phyloP scores from a whole-genome alignment of 352 stramenopile genomes.

The Globisporangium spinosum region DNA sequence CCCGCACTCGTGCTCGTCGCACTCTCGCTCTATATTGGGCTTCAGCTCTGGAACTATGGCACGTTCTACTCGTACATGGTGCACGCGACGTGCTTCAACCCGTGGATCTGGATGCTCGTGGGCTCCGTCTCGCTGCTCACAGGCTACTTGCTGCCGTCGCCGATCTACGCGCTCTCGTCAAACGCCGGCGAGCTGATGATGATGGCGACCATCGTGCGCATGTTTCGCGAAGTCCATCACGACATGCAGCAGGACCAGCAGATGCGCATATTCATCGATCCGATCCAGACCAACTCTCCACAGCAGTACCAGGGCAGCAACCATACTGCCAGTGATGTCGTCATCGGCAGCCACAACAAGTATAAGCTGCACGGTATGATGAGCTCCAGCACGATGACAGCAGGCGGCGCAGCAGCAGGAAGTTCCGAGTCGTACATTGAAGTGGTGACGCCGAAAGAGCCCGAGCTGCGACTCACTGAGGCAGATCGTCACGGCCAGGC shows the following conservation, averaged over 20 bases:
- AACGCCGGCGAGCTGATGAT: slow-evolving; percentile 76
- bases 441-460: slow-evolving; percentile 41
- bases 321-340: slow-evolving; percentile 20
- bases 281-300: slow-evolving; percentile 27
- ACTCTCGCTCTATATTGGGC: slow-evolving; percentile 67
- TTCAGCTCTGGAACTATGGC: slow-evolving; percentile 83
- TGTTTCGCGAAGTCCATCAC: slow-evolving; percentile 83
- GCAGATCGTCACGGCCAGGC: slow-evolving; percentile 31
- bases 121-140: slow-evolving; percentile 59
- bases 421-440: slow-evolving; percentile 29
- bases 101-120: slow-evolving; percentile 88
- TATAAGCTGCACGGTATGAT: slow-evolving; percentile 24
- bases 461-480: slow-evolving; percentile 38
- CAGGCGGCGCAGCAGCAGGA: neutral
- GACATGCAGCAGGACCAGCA: slow-evolving; percentile 79
- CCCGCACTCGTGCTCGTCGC: slow-evolving; percentile 65
- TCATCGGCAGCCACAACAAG: slow-evolving; percentile 24
- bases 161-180: slow-evolving; percentile 68
- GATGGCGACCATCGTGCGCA: slow-evolving; percentile 76
- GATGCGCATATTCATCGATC: slow-evolving; percentile 73
- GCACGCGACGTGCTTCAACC: slow-evolving; percentile 82
- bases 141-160: slow-evolving; percentile 72
- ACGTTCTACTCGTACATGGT: slow-evolving; percentile 86
- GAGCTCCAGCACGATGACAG: neutral
- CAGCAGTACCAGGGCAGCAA: slow-evolving; percentile 10